These are phyloP conservation scores for Aspergillus vadensis DNA, from an alignment of 2,329 filamentous ascomycete genomes.

Conservation along the genomic window DNA sequence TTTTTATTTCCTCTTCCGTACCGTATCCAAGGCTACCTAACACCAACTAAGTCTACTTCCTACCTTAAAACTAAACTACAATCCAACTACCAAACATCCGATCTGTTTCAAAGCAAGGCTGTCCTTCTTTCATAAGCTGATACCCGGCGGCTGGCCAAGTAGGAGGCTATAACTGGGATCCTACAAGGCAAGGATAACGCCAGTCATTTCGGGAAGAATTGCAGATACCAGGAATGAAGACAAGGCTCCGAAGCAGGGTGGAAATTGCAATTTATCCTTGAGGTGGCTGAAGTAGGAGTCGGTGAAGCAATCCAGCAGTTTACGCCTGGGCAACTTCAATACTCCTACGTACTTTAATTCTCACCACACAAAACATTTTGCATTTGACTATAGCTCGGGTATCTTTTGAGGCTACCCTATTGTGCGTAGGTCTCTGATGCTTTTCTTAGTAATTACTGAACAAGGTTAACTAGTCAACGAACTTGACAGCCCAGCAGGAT, in stretches of 20 bases:
- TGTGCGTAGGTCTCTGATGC: not conserved
- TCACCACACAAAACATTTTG: not conserved
- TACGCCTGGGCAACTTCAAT: not conserved
- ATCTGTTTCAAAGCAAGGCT: not conserved
- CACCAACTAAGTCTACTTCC: too few species aligned
- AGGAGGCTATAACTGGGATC: not conserved
- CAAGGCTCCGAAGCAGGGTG: not conserved
- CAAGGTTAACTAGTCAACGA: not conserved
- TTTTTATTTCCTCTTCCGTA: not conserved
- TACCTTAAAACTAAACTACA: not conserved
- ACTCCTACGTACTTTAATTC: not conserved
- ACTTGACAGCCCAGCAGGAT: conserved; percentile 5
- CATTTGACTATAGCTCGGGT: not conserved
- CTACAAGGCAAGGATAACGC: not conserved
- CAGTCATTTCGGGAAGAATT: not conserved
- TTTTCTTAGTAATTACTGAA: not conserved
- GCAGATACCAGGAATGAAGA: not conserved
- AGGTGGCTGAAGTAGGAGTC: conserved; percentile 9
- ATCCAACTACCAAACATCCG: not conserved
- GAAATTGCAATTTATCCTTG: not conserved
- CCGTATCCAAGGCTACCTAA: not conserved
- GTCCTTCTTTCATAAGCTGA: not conserved
- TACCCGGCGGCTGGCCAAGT: not conserved
- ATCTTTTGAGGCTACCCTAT: not conserved
- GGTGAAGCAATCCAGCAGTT: conserved; percentile 4